phyloP scores from a whole-genome alignment of 1,284 basidiomycete genomes.

The Microbotryum lychnidis-dioicae region DNA sequence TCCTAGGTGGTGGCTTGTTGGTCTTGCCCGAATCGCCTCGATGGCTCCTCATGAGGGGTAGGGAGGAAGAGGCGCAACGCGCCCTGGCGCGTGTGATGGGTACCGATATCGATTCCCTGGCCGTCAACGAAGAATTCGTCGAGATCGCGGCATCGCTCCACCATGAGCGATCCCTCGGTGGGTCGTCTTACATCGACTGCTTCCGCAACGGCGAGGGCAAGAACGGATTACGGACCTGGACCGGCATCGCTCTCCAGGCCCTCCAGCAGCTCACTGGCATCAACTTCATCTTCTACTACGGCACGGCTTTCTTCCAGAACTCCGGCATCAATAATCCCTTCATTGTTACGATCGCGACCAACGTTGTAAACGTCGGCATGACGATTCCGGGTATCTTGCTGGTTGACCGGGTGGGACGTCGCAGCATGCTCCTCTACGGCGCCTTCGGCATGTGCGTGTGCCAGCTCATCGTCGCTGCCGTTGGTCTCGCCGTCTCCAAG shows the following conservation, averaged over 20 bases:
- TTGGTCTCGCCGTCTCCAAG: conserved; percentile 33
- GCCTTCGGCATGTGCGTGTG: conserved; percentile 56
- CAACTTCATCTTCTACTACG: conserved; percentile 34
- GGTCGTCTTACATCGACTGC: conserved; percentile 35
- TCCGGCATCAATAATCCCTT: conserved; percentile 32
- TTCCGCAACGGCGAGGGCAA: conserved; percentile 31
- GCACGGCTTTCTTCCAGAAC: conserved; percentile 31
- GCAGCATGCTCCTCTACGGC: conserved; percentile 54
- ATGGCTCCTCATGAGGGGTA: conserved; percentile 57
- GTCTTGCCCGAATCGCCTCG: conserved; percentile 62
- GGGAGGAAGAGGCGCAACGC: conserved; percentile 57
- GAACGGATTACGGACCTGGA: conserved; percentile 34
- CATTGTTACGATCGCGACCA: conserved; percentile 46
- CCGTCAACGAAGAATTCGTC: conserved; percentile 30
- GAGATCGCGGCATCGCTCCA: conserved; percentile 35
- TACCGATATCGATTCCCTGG: conserved; percentile 19
- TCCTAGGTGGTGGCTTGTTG: conserved; percentile 54
- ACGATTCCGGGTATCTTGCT: conserved; percentile 36
- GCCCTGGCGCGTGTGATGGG: conserved; percentile 41
- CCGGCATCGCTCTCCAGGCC: conserved; percentile 38
- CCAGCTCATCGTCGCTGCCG: conserved; percentile 37
- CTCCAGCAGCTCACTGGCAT: conserved; percentile 36
- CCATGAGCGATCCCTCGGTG: conserved; percentile 36
- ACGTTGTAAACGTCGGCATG: conserved; percentile 38
- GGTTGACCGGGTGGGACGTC: conserved; percentile 33